These are phyloP conservation scores for Cladochytrium replicatum DNA, from an alignment of 192 early-diverging fungal genomes.

Conservation along the genomic window DNA sequence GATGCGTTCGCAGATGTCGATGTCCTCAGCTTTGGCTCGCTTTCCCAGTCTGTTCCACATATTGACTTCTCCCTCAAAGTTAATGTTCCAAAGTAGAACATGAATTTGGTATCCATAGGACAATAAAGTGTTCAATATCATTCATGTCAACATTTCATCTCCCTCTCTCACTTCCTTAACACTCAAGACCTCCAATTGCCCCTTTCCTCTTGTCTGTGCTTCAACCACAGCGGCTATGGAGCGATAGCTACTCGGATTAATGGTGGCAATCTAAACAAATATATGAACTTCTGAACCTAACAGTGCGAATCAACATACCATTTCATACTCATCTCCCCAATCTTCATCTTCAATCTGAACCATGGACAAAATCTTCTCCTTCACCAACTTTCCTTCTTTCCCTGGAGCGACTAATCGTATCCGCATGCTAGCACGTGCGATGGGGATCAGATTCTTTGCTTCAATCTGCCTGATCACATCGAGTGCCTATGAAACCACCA, in stretches of 20 bases:
- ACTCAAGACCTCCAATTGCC: constrained; percentile 79
- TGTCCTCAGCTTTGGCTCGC: constrained; percentile 82
- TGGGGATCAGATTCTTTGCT: constrained; percentile 80
- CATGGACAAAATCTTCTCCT: constrained; percentile 58
- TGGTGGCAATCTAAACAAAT: constrained; percentile 50
- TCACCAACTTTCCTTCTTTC: constrained; percentile 84
- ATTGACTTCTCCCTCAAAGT: constrained; percentile 98
- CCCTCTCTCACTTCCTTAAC: constrained; percentile 63
- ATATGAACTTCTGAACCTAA: background rate
- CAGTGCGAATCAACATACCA: constrained; percentile 37
- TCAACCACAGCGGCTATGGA: constrained; percentile 74
- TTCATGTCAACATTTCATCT: no score
- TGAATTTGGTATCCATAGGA: no score
- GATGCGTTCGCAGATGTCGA: constrained; percentile 52
- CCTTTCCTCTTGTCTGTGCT: constrained; percentile 75
- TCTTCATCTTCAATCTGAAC: constrained; percentile 66
- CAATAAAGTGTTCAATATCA: no score
- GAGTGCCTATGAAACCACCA: constrained; percentile 52
- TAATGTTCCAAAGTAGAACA: no score
- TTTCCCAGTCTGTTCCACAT: constrained; percentile 90
- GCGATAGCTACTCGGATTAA: constrained; percentile 92
- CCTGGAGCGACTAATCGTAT: constrained; percentile 65
- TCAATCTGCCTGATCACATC: constrained; percentile 91
- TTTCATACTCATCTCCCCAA: constrained; percentile 73
- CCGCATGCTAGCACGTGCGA: constrained; percentile 89